Base-by-base conservation (phyloP, 768 basidiomycete species). In the Goffeauzyma gilvescens region DNA sequence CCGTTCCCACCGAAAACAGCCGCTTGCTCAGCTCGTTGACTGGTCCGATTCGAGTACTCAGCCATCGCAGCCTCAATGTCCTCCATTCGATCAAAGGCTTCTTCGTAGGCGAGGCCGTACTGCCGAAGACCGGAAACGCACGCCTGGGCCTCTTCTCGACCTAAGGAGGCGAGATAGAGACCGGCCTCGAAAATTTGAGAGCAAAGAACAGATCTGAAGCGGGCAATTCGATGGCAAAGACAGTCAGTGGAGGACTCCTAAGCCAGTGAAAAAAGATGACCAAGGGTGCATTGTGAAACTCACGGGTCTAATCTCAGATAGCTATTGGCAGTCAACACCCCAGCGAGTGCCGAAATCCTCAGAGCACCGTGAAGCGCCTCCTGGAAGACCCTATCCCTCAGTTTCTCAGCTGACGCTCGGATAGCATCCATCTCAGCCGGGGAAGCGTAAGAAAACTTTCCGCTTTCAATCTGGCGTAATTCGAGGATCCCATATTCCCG, bases 61-160 rank as follows among this genome's bases (percentile, higher is more conserved):
- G n/a, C n/a, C n/a, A n/a, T n/a, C n/a, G n/a, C n/a, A n/a, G n/a
- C n/a, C n/a, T n/a, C n/a, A n/a, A n/a, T n/a, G n/a, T 41, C 40
- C 12, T n/a, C 20, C 6, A 41, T 42, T 54, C 78, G 74, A 22
- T 82, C 81, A 30, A 75, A 79, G 23, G 81, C 78, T 51, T 85
- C 81, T 57, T 84, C 84, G 36, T 51, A 65, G 13, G 58, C 36
- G 28, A 48, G 46, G 13, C 80, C 80, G 58, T 89, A 89, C 63
- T 93, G 87, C 54, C 81, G 72, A 18, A 93, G 69, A 22, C 81
- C 87, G 18, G 72, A 74, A 53, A 90, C 77, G 60, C 87, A 90
- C 53, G 79, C 78, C 42, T 70, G 65, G 24, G 81, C 83, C 62
- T 89, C 86, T 1, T 76, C 75, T 15, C 82, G 76, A 6, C 79